Evolutionary conservation across 2,329 filamentous ascomycete species (phyloP).

Genomic region (Trichoderma simmonsii): DNA sequence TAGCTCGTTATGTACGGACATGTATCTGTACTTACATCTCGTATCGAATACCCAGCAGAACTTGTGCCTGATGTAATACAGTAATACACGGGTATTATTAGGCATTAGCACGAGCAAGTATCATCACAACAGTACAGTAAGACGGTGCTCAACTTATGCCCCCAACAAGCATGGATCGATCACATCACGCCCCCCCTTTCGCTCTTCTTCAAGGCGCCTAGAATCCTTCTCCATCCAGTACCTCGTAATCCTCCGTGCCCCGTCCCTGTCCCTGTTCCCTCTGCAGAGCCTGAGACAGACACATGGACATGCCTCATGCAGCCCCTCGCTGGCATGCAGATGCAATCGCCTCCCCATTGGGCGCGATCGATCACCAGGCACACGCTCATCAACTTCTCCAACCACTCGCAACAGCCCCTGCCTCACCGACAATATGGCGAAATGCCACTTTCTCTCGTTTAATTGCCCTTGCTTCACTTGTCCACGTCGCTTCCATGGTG

Average conservation of each 20-base stretch:
- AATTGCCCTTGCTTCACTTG: not conserved
- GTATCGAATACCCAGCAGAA: not conserved
- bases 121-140: not conserved
- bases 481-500: not conserved
- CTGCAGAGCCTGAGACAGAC: conserved; percentile 2
- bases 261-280: not conserved
- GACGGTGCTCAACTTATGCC: not conserved
- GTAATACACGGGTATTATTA: not conserved
- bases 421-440: conserved; percentile 14
- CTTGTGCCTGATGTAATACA: not conserved
- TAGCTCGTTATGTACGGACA: not conserved
- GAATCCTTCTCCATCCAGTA: not conserved
- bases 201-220: not conserved
- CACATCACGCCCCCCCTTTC: not conserved
- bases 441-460: not conserved
- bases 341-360: conserved; percentile 1
- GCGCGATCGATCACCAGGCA: conserved; percentile 6
- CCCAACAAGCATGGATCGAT: not conserved
- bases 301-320: not conserved
- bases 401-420: not conserved
- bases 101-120: not conserved
- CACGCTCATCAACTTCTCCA: not conserved
- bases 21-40: not conserved
- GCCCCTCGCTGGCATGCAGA: conserved; percentile 8
- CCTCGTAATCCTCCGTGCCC: not conserved